Percentiles rank a stretch among this genome's conserved stretches.
Evolutionary conservation across 2,329 filamentous ascomycete species (phyloP).

Genomic region (Pseudogymnoascus sp.): DNA sequence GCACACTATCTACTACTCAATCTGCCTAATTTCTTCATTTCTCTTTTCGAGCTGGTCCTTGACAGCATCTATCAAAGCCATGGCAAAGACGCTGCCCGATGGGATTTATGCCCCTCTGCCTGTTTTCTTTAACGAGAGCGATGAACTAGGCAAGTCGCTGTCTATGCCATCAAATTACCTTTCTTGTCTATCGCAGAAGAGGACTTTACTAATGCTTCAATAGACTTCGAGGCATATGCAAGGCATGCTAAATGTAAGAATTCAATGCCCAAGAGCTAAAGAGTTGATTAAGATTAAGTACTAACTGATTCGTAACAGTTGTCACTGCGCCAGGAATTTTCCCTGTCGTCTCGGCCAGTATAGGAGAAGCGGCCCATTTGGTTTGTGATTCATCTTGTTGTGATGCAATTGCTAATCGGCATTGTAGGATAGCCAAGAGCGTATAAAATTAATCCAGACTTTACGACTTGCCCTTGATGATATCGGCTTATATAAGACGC

Average conservation of each 20-base stretch:
- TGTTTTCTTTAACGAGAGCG: slow-evolving; percentile 14
- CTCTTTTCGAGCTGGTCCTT: not conserved
- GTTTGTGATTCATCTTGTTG: not conserved
- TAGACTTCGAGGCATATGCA: slow-evolving; percentile 12
- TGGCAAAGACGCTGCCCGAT: not conserved
- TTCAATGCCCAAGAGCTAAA: not conserved
- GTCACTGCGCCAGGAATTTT: slow-evolving; percentile 5
- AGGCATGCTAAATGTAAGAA: slow-evolving; percentile 14
- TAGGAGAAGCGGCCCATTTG: slow-evolving; percentile 13
- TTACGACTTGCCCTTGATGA: slow-evolving; percentile 34
- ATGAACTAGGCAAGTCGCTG: not conserved
- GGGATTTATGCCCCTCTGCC: slow-evolving; percentile 16
- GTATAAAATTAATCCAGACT: slow-evolving; percentile 34
- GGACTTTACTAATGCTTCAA: not conserved
- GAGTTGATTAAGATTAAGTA: not conserved
- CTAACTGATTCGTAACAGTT: not conserved
- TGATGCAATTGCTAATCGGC: not conserved
- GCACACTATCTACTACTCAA: not conserved
- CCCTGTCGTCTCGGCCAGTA: slow-evolving; percentile 13
- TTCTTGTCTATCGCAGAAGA: not conserved
- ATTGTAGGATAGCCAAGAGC: slow-evolving; percentile 25
- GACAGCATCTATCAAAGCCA: not conserved
- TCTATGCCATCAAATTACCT: not conserved
- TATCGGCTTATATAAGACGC: slow-evolving; percentile 30
- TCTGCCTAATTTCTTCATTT: not conserved